A percentile compares a stretch with the other conserved stretches of the same genome.
Conservation (phyloP, 2,329 filamentous ascomycete species). For the Fusarium brevicatenulatum region DNA sequence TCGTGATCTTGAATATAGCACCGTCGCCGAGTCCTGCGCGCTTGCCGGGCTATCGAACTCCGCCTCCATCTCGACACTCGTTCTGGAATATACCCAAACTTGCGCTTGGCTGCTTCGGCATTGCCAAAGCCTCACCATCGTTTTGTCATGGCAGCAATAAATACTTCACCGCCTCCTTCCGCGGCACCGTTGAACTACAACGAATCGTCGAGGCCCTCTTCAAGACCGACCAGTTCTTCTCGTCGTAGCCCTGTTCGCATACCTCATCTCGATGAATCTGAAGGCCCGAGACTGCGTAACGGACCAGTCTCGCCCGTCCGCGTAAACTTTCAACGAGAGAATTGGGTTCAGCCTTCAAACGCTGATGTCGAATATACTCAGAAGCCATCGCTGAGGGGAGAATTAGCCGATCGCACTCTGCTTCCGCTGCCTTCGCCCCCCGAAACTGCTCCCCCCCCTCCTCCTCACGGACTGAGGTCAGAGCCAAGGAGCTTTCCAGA, state of each 20-base stretch:
- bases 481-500: slow-evolving; percentile 22
- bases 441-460: slow-evolving; percentile 52
- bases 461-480: slow-evolving; percentile 21
- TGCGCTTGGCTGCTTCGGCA: slow-evolving; percentile 26
- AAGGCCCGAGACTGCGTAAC: slow-evolving; percentile 59
- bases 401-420: slow-evolving; percentile 41
- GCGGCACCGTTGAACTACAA: slow-evolving; percentile 44
- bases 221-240: slow-evolving; percentile 37
- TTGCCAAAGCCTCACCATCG: slow-evolving; percentile 30
- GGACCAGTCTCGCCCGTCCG: slow-evolving; percentile 66
- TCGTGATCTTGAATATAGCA: slow-evolving; percentile 8
- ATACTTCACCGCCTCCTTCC: slow-evolving; percentile 49
- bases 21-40: background rate
- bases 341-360: slow-evolving; percentile 64
- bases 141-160: slow-evolving; percentile 49
- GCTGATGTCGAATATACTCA: slow-evolving; percentile 60
- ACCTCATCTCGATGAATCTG: slow-evolving; percentile 41
- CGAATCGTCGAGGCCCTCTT: slow-evolving; percentile 20
- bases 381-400: slow-evolving; percentile 40
- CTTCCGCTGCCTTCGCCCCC: slow-evolving; percentile 36
- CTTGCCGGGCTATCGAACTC: slow-evolving; percentile 13
- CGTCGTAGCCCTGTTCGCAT: slow-evolving; percentile 52
- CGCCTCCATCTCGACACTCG: slow-evolving; percentile 10
- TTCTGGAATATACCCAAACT: slow-evolving; percentile 15
- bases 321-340: slow-evolving; percentile 63